Evolutionary conservation across 805 yeast species (phyloP).

Genomic region (Yamadazyma ubonensis): DNA sequence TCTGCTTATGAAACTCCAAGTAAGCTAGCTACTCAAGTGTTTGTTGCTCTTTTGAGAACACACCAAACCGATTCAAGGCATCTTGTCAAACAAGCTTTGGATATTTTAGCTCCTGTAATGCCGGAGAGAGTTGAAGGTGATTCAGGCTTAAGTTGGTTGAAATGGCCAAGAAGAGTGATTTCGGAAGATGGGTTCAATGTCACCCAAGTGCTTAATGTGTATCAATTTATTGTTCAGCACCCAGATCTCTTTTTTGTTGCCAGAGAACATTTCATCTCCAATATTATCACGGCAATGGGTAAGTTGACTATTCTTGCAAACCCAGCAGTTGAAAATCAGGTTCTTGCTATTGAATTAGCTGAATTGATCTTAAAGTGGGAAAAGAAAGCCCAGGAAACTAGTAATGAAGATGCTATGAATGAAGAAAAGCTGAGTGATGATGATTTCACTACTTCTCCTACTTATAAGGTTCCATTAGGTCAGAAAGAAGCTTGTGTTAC

Average conservation of each 20-base stretch:
- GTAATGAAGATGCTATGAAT: background rate
- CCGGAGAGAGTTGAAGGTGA: conserved; percentile 62
- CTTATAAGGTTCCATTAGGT: conserved; percentile 65
- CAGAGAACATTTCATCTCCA: conserved; percentile 85
- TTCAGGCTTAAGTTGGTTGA: conserved; percentile 71
- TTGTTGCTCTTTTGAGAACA: conserved; percentile 82
- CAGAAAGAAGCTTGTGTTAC: conserved; percentile 90
- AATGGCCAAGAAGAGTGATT: conserved; percentile 90
- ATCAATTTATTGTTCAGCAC: conserved; percentile 84
- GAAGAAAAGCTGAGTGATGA: conserved; percentile 8
- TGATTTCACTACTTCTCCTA: conserved; percentile 48
- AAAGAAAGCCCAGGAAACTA: conserved; percentile 40
- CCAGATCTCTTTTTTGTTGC: conserved; percentile 81
- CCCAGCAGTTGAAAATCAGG: conserved; percentile 77
- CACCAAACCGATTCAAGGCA: conserved; percentile 82
- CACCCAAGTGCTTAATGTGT: conserved; percentile 80
- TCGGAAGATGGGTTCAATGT: conserved; percentile 89
- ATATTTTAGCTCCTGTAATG: conserved; percentile 83
- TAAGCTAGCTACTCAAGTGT: conserved; percentile 85
- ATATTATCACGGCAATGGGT: conserved; percentile 89
- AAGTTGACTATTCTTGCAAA: conserved; percentile 77
- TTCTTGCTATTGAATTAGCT: conserved; percentile 84
- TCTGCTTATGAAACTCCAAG: conserved; percentile 85
- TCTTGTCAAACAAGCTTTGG: conserved; percentile 83
- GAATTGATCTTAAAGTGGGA: conserved; percentile 89